Evolutionary conservation across 768 basidiomycete genomes (phyloP), one percentile per base, ranked within the genome.

Genomic region (Tricholoma furcatifolium): DNA sequence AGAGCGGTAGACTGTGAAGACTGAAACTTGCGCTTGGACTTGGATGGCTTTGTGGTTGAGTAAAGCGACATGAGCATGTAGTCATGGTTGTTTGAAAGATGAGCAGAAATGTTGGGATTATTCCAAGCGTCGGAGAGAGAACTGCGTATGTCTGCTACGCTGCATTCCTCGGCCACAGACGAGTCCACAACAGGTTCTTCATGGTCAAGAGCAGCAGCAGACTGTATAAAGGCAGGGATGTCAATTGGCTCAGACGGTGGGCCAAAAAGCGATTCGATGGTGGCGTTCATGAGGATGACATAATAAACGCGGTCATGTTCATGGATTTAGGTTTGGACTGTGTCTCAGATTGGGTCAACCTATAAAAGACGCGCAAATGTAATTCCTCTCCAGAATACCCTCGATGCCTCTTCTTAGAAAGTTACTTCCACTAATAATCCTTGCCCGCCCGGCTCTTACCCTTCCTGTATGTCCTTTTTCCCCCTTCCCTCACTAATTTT

Each of bases 161-260:
- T 88, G 59, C 57, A 65, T 20, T 61, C 50, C 38, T 64, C 63
- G 39, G 64, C 64, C 17, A 65, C 63, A 21, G 63, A 54, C 40
- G 65, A 53, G 14, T 69, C 57, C 10, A 50, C 24, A 15, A 15
- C 40, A 12, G 24, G 11, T 9, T 27, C n/a, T 10, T 36, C 35
- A 24, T 10, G 55, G 38, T 58, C 57, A 32, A 62, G 45, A 10
- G 53, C 51, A 32, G 52, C 38, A 6, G 72, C 68, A 45, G 69
- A 61, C 11, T 71, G 66, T 12, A 80, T 54, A 59, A 85, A 85
- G 1, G 66, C 65, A 23, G 61, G 63, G 41, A 87, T 56, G 41
- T 79, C 64, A 30, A 87, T 73, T 21, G 60, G 69, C 31, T 84
- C 77, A 36, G 86, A 88, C 18, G 84, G 71, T 39, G 85, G 86